Base-by-base conservation (phyloP, 768 basidiomycete genomes). In the Amanita molliuscula region DNA sequence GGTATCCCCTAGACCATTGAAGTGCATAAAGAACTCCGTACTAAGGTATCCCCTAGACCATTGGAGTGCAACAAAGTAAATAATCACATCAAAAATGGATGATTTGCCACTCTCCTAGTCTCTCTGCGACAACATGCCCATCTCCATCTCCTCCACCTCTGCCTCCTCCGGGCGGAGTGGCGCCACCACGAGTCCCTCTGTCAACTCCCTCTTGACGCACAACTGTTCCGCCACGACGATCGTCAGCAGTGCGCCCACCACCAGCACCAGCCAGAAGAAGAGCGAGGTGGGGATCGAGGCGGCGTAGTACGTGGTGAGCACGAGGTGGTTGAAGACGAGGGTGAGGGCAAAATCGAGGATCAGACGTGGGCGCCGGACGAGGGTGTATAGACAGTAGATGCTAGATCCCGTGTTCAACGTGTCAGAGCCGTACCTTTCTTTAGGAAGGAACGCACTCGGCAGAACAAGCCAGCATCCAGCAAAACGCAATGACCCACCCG, bases 311-410 rank as follows among this genome's bases (percentile, higher is more conserved):
- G 90, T 93, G 48, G 96, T 95, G 53, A 98, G 70, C 49, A 98
- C 84, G 51, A 95, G 70, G 65, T 99, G 96, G 62, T 84, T 88
- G 74, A 95, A 88, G 43, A 88, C 68, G 43, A 98, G 78, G 0
- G 96, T 98, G 53, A 95, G 64, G 7, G 90, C 75, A 66, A 96
- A 96, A 68, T 99, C 96, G 57, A 99, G 83, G 60, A 98, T 86
- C 58, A 95, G 77, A 18, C 95, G 88, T 33, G 96, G 96, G 42
- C 90, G 78, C 42, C 92, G 84, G 63, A 99, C 75, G 60, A 99
- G 74, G 54, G 77, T 75, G 66, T 89, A 98, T 7, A 98, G 73
- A 62, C 84, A 93, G 60, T 84, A 84, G 48, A 95, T 74, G 58
- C 74, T 74, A 54, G 40, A 50, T 38, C 49, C 44, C 47, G 25